phyloP scores from a whole-genome alignment of 768 basidiomycete species.

The Dictyophora rubrovolvata region DNA sequence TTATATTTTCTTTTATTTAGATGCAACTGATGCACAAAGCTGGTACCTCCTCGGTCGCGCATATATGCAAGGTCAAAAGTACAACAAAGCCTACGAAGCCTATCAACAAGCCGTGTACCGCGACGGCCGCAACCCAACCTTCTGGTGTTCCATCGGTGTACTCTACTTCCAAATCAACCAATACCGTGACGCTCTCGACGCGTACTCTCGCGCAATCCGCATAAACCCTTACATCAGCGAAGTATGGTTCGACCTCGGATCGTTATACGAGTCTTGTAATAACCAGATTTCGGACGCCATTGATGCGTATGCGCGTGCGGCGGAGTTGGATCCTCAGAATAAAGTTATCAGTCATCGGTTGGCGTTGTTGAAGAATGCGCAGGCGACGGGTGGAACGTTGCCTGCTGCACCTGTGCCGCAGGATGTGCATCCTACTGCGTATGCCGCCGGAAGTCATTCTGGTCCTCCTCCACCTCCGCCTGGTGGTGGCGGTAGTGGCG shows the following conservation, averaged over 20 bases:
- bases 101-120: constrained; percentile 99
- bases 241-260: constrained; percentile 96
- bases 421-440: constrained; percentile 93
- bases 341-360: constrained; percentile 73
- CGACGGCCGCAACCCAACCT: constrained; percentile 96
- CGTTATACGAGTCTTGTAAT: constrained; percentile 95
- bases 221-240: constrained; percentile 96
- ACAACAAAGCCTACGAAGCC: constrained; percentile 99
- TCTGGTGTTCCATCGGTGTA: constrained; percentile 99
- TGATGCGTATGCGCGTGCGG: constrained; percentile 92
- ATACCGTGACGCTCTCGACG: constrained; percentile 96
- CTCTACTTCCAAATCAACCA: constrained; percentile 99
- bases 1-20: constrained; percentile 29
- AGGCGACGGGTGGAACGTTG: constrained; percentile 60
- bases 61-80: constrained; percentile 97
- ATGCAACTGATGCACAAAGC: constrained; percentile 91
- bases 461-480: constrained; percentile 41
- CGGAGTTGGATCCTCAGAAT: constrained; percentile 86
- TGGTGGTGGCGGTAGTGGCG: neutral
- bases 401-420: constrained; percentile 86
- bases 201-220: constrained; percentile 96
- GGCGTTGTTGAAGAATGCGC: constrained; percentile 67
- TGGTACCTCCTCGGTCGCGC: constrained; percentile 99
- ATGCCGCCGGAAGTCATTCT: constrained; percentile 60
- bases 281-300: constrained; percentile 98